Base-by-base conservation (phyloP, 2,329 filamentous ascomycete genomes). In the Simplicillium aogashimaense region DNA sequence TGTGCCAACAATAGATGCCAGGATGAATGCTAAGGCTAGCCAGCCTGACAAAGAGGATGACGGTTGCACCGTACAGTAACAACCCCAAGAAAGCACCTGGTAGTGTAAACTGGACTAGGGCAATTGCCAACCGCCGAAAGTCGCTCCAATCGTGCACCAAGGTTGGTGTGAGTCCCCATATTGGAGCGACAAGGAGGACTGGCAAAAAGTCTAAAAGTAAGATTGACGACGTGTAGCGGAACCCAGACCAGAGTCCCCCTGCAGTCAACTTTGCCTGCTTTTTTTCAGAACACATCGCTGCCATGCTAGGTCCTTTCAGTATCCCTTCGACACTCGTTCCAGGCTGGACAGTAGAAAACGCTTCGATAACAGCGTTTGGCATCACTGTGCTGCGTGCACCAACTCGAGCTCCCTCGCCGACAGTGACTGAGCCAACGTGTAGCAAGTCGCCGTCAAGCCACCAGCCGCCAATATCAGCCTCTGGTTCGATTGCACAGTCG, bases 401-500 rank as follows among this genome's bases (percentile, higher is more conserved):
- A 15, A 50, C 45, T 14, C 42, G 32, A 6, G 48, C 48, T 16
- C 48, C 44, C 29, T 44, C 43, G 1, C 48, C 45, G 7, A 50
- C 40, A 9, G 41, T 41, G 17, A 49, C 15, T 20, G 36, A 31
- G 3, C 48, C 48, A 12, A 50, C 42, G 25, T 48, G 48, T 28
- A 50, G 35, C n/a, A 35, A 29, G 20, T 49, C 47, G n/a, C 48
- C 48, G 14, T 50, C 48, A 35, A 50, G 42, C 48, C 48, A 50
- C 47, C 46, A 50, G 6, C 48, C 48, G 4, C 43, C 40, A 12
- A 43, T 33, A 29, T 50, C 48, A n/a, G 41, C 47, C 17, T 50
- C 48, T 7, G 48, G 45, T 37, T 50, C 48, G 2, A 50, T 28
- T 4, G 45, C 44, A 12, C 47, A 47, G 10, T 42, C 44, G 8